A percentile compares a stretch with the other conserved stretches of the same genome.
Conservation (phyloP, 139 green algal species). For the Picochlorum sp. region DNA sequence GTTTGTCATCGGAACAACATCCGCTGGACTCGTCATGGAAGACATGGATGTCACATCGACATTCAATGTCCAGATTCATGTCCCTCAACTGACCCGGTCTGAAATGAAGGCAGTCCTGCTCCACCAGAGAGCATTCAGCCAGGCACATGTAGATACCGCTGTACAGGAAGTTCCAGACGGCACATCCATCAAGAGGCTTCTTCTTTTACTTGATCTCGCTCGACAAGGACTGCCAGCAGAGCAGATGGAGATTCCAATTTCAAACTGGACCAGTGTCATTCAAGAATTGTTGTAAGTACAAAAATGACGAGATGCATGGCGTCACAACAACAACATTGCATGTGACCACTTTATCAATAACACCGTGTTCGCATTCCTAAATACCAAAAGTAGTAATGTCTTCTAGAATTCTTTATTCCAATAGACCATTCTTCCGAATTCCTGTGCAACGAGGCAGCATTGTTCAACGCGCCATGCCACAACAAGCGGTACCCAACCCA, state of each 20-base stretch:
- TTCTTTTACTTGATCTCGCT: constrained; percentile 94
- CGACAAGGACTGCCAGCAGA: constrained; percentile 41
- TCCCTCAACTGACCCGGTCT: constrained; percentile 59
- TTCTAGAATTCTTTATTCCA: too few relatives aligned
- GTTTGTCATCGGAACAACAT: constrained; percentile 78
- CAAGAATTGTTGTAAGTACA: constrained; percentile 9
- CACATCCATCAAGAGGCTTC: constrained; percentile 90
- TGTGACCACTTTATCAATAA: too few relatives aligned
- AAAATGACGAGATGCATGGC: background rate
- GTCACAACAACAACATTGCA: background rate
- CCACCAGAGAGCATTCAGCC: constrained; percentile 51
- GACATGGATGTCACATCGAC: constrained; percentile 64
- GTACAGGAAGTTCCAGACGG: constrained; percentile 29
- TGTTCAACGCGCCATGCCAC: too few relatives aligned
- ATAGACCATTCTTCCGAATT: too few relatives aligned
- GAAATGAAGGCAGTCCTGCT: constrained; percentile 68
- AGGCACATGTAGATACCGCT: constrained; percentile 26
- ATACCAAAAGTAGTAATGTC: too few relatives aligned
- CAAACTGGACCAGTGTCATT: constrained; percentile 24
- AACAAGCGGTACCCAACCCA: too few relatives aligned
- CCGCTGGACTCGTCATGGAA: constrained; percentile 28
- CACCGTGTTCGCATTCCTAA: too few relatives aligned
- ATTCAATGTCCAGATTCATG: constrained; percentile 87
- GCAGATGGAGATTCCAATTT: constrained; percentile 2
- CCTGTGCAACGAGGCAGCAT: too few relatives aligned